Conservation (phyloP, 1,284 basidiomycete species). For the Ceratobasidium sp. region DNA sequence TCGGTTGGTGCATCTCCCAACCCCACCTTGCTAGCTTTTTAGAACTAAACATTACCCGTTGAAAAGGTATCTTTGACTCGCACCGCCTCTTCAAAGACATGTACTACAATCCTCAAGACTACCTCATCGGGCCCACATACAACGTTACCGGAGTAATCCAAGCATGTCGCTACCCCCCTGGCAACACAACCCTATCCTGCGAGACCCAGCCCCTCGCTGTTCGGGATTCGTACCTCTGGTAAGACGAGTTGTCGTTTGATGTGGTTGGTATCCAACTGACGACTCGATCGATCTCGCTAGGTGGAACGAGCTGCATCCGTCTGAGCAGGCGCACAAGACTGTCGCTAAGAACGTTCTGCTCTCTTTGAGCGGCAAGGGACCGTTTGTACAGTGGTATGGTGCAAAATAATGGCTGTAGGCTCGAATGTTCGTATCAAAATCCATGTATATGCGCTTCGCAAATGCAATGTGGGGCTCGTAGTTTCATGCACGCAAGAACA, state of each 20-base stretch:
- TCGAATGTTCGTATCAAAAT: too few species aligned
- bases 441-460: not conserved
- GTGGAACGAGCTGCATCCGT: slow-evolving; percentile 34
- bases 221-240: slow-evolving; percentile 38
- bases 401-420: slow-evolving; percentile 12
- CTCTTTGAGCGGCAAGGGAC: slow-evolving; percentile 14
- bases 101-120: slow-evolving; percentile 28
- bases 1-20: slow-evolving; percentile 12
- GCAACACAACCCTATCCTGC: slow-evolving; percentile 21
- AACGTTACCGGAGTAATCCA: slow-evolving; percentile 34
- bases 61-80: slow-evolving; percentile 25
- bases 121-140: slow-evolving; percentile 27
- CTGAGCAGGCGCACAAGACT: slow-evolving; percentile 11
- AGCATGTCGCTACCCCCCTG: slow-evolving; percentile 21
- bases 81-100: slow-evolving; percentile 34
- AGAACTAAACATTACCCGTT: slow-evolving; percentile 1
- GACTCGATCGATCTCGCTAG: not conserved
- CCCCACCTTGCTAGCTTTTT: too few species aligned
- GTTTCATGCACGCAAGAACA: too few species aligned
- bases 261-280: not conserved
- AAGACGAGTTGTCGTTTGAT: not conserved
- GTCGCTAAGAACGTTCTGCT: slow-evolving; percentile 27
- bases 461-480: too few species aligned
- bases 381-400: slow-evolving; percentile 40
- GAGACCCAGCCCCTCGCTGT: slow-evolving; percentile 11